Conservation (phyloP, 1,284 basidiomycete species). For the Trichosporon faecale region DNA sequence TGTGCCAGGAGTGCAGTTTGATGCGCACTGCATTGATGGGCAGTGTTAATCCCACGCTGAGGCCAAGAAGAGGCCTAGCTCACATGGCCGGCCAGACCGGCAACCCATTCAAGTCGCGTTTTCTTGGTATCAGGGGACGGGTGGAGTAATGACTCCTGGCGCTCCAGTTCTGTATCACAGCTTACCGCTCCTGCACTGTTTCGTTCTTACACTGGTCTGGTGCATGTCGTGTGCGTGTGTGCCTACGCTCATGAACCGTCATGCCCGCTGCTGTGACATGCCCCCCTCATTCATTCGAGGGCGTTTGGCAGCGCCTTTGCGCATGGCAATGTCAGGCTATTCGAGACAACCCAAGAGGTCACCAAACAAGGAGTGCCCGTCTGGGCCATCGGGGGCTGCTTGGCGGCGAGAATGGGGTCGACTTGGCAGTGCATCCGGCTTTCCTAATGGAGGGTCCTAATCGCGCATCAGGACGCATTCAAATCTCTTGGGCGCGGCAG, state of each 20-base stretch:
- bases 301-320: not conserved
- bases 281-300: not conserved
- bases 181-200: not conserved
- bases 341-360: not conserved
- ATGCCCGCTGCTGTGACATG: not conserved
- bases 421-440: not conserved
- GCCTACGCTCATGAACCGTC: not conserved
- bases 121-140: not conserved
- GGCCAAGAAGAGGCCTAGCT: not conserved
- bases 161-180: not conserved
- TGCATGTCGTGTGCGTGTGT: not conserved
- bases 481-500: not conserved
- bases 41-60: too few species aligned
- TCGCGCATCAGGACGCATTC: not conserved
- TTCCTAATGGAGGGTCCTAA: not conserved
- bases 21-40: not conserved
- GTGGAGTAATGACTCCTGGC: not conserved
- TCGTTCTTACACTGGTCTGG: not conserved
- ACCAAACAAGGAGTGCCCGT: not conserved
- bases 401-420: not conserved
- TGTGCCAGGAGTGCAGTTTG: not conserved
- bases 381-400: not conserved
- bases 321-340: not conserved
- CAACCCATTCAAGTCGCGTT: not conserved
- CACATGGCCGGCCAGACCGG: not conserved